A percentile compares a stretch with the other conserved stretches of the same genome.
Evolutionary conservation across 495 filamentous ascomycete genomes (phyloP).

Genomic region (Eremomyces bilateralis): DNA sequence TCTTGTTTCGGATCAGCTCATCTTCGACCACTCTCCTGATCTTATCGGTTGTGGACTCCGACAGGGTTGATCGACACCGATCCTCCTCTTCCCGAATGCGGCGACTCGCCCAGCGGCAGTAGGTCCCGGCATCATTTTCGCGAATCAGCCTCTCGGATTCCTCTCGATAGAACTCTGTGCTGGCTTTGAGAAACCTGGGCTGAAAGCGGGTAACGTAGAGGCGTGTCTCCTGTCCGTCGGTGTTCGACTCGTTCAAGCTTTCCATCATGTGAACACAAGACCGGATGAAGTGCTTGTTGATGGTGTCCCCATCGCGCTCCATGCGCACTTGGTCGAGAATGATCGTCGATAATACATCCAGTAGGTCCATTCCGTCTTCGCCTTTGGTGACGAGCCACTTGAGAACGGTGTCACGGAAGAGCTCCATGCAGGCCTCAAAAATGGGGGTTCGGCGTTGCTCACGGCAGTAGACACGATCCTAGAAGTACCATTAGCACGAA

Average conservation of each 20-base stretch:
- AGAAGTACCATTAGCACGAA: no score
- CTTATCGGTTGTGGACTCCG: conserved; percentile 43
- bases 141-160: conserved; percentile 57
- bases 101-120: conserved; percentile 53
- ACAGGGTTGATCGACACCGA: conserved; percentile 59
- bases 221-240: conserved; percentile 50
- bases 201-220: conserved; percentile 77
- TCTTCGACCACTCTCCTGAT: conserved; percentile 60
- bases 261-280: conserved; percentile 82
- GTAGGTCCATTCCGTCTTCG: conserved; percentile 25
- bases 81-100: conserved; percentile 62
- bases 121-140: conserved; percentile 58
- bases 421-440: conserved; percentile 58
- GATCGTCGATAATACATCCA: conserved; percentile 53
- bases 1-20: conserved; percentile 51
- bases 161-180: conserved; percentile 45
- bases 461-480: conserved; percentile 57
- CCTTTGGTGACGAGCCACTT: no score
- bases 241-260: conserved; percentile 58
- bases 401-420: conserved; percentile 73
- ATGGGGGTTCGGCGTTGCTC: conserved; percentile 58
- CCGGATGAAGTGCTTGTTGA: conserved; percentile 63
- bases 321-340: conserved; percentile 80
- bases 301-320: conserved; percentile 76
- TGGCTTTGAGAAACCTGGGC: conserved; percentile 46